These are phyloP conservation scores for Rhynchosporium agropyri DNA, from an alignment of 2,329 filamentous ascomycete genomes.

Conservation along the genomic window DNA sequence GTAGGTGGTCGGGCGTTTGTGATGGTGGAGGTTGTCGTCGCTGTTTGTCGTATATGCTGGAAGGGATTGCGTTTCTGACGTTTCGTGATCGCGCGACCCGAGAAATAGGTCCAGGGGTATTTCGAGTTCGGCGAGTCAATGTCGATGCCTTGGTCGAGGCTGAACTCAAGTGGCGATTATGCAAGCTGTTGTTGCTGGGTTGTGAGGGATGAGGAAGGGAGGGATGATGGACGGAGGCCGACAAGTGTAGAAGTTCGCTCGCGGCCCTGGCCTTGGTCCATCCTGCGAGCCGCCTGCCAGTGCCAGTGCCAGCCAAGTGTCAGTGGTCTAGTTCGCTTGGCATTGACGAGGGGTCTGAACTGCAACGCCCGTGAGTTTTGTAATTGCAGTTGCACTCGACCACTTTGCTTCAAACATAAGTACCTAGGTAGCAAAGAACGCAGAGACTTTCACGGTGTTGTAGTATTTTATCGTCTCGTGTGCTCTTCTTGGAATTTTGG, in stretches of 20 bases:
- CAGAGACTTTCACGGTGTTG: too few relatives aligned
- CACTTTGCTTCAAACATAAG: too few relatives aligned
- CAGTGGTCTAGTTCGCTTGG: not conserved
- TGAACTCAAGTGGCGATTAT: constrained; percentile 19
- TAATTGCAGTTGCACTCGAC: not conserved
- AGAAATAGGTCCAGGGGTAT: constrained; percentile 6
- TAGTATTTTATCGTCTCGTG: too few relatives aligned
- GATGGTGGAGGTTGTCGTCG: not conserved
- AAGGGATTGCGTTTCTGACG: not conserved
- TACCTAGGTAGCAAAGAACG: too few relatives aligned
- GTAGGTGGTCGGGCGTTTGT: not conserved
- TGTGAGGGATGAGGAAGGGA: not conserved
- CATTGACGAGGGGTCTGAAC: not conserved
- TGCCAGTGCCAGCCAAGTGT: not conserved
- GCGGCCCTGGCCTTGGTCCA: not conserved
- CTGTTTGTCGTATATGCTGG: not conserved
- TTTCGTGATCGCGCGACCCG: not conserved
- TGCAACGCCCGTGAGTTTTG: not conserved
- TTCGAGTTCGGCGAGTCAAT: constrained; percentile 20
- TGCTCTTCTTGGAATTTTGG: too few relatives aligned
- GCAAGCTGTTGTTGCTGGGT: not conserved
- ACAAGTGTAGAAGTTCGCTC: not conserved
- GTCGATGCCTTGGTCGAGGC: not conserved
- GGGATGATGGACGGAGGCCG: not conserved
- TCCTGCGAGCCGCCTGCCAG: not conserved